These are phyloP conservation scores for Gynochthodes officinalis DNA, from an alignment of 257 asterid genomes.

Conservation along the genomic window DNA sequence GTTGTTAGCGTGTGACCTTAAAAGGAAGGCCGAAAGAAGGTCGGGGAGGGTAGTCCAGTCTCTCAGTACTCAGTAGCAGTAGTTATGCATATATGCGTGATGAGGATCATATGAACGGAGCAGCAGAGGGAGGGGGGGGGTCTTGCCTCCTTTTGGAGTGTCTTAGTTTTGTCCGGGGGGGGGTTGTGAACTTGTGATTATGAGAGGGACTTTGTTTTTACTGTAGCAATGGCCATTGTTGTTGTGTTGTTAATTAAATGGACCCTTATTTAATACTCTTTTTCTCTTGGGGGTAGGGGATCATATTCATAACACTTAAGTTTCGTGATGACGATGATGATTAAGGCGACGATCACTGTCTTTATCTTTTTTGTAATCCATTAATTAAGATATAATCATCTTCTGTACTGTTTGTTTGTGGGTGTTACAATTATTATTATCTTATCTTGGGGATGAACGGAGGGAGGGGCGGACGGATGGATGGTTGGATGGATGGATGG, in stretches of 20 bases:
- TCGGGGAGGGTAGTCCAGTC: too few species aligned
- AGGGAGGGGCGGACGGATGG: too few species aligned
- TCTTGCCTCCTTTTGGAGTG: too few species aligned
- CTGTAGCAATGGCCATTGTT: background rate
- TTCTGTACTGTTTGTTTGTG: background rate
- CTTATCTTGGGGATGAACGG: too few species aligned
- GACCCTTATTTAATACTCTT: too few species aligned
- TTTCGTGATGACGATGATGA: background rate
- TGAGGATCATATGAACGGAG: constrained; percentile 1
- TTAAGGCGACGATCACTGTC: background rate
- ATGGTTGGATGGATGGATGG: too few species aligned
- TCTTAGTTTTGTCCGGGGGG: too few species aligned
- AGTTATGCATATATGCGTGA: too few species aligned
- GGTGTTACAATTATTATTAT: too few species aligned
- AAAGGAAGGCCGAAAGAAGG: background rate
- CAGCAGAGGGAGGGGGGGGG: too few species aligned
- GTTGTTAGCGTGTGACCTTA: background rate
- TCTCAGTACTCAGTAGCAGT: too few species aligned
- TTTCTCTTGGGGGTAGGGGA: too few species aligned
- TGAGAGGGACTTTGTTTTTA: constrained; percentile 9
- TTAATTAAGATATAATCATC: background rate
- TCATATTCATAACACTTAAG: constrained; percentile 7
- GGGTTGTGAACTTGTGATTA: constrained; percentile 3
- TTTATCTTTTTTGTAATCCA: background rate
- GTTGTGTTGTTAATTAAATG: background rate